These are phyloP conservation scores for Fraxinus baroniana DNA, from an alignment of 305 asterid species.

Conservation along the genomic window DNA sequence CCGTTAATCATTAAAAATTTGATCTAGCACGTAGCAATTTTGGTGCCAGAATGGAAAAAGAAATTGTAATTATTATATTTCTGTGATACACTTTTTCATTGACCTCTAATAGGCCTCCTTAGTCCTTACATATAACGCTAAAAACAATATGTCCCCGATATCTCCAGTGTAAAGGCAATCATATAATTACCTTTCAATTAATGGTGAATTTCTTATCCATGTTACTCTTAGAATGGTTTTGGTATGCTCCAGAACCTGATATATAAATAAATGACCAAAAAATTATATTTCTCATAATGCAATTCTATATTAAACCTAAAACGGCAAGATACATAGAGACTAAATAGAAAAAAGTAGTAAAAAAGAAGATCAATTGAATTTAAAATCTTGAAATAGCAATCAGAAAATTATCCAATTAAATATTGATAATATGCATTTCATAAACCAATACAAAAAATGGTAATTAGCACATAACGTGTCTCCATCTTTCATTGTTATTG, in stretches of 20 bases:
- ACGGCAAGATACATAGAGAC: constrained; percentile 3
- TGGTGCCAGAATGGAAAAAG: neutral
- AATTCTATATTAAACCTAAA: neutral
- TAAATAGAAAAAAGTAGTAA: neutral
- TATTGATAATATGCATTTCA: neutral
- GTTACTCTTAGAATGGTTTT: constrained; percentile 61
- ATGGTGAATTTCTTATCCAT: constrained; percentile 90
- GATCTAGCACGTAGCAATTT: neutral
- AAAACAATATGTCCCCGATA: constrained; percentile 1
- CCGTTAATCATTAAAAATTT: neutral
- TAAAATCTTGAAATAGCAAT: neutral
- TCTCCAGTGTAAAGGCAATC: constrained; percentile 9
- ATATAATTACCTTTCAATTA: constrained; percentile 54
- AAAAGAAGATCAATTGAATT: neutral
- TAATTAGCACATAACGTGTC: too few relatives aligned
- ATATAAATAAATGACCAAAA: constrained; percentile 21
- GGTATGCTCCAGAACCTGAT: constrained; percentile 74
- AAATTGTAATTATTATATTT: neutral
- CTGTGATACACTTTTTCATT: neutral
- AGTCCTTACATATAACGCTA: neutral
- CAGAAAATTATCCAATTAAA: neutral
- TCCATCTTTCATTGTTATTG: too few relatives aligned
- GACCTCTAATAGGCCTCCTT: neutral
- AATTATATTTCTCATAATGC: neutral
- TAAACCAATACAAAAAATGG: constrained; percentile 5